Evolutionary conservation across 1,139 yeast species (phyloP).

Genomic region (Wickerhamomyces sp.): DNA sequence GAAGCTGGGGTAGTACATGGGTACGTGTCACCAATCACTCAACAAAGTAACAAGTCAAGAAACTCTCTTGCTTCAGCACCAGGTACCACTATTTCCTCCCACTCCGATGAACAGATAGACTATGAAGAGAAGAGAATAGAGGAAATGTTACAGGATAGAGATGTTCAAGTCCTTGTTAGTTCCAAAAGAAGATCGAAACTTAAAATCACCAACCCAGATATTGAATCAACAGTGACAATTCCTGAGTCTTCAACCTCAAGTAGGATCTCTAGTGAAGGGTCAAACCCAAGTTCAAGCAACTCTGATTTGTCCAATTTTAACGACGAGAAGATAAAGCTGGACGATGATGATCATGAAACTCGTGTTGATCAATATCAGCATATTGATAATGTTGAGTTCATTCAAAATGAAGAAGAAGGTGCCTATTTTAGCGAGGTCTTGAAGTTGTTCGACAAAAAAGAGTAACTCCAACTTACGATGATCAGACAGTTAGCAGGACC

Average conservation of each 20-base stretch:
- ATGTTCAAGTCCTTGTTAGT: slow-evolving; percentile 71
- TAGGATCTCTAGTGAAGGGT: not conserved
- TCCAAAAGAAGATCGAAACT: slow-evolving; percentile 61
- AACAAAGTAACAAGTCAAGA: slow-evolving; percentile 10
- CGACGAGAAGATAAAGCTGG: not conserved
- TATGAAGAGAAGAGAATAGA: slow-evolving; percentile 30
- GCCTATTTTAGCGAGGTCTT: slow-evolving; percentile 17
- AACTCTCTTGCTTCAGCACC: slow-evolving; percentile 3
- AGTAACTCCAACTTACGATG: not conserved
- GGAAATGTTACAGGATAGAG: slow-evolving; percentile 44
- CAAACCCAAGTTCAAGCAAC: not conserved
- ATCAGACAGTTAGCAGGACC: not conserved
- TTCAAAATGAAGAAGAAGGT: slow-evolving; percentile 2
- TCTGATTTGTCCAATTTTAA: not conserved
- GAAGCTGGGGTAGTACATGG: not conserved
- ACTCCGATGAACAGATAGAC: slow-evolving; percentile 4
- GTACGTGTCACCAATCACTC: not conserved
- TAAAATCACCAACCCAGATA: slow-evolving; percentile 62
- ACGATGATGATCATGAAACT: not conserved
- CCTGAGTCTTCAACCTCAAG: not conserved
- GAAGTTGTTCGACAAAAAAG: slow-evolving; percentile 10
- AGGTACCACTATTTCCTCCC: slow-evolving; percentile 3
- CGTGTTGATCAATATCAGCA: not conserved
- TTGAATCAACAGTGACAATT: slow-evolving; percentile 19
- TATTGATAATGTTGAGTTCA: not conserved